Evolutionary conservation across 164 flowering plant species (phyloP), one percentile per base, ranked within the genome.

Genomic region (Dillenia suffruticosa): DNA sequence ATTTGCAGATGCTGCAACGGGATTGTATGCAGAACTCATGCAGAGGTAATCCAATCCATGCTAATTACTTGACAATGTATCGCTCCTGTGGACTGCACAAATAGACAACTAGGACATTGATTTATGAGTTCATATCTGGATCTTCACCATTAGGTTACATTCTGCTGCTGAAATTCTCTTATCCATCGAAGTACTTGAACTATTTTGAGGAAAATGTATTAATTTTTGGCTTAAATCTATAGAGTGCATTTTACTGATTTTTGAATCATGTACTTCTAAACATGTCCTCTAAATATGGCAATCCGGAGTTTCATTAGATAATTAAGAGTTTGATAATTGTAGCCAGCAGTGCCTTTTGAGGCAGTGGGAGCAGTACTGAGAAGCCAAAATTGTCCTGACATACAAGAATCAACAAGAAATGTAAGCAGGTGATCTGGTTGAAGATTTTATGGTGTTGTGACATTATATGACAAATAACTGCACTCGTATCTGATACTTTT

Each of bases 361-460:
- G 70, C 84, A 79, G 54, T 93, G 98, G 98, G 97, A 90, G 70
- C 84, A 68, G 54, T 83, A 82, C 74, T 97, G 97, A 63, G 96
- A 93, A 64, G 81, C 98, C 12, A 93, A 93, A 77, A 87, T 90
- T 62, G 98, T 90, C 65, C 82, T 86, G 40, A 76, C 92, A 14
- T 93, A 97, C 90, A 93, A 89, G 80, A 93, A 88, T 73, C 94
- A 82, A 72, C 89, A 83, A 66, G 97, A 88, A 83, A 90, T 93
- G 98, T 92, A 77, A 85, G 91, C 67, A 70, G 76, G 74, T 72
- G 73, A 73, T 56, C 46, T 56, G 13, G 49, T 57, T 70, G 40
- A 12, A 12, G 58, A 16, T 55, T n/a, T 1, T 5, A 14, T 32
- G 40, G 40, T 32, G 40, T 32, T 32, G 40, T 32, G 40, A 6